Evolutionary conservation across 352 stramenopile genomes (phyloP).

Genomic region (Thraustotheca clavata): DNA sequence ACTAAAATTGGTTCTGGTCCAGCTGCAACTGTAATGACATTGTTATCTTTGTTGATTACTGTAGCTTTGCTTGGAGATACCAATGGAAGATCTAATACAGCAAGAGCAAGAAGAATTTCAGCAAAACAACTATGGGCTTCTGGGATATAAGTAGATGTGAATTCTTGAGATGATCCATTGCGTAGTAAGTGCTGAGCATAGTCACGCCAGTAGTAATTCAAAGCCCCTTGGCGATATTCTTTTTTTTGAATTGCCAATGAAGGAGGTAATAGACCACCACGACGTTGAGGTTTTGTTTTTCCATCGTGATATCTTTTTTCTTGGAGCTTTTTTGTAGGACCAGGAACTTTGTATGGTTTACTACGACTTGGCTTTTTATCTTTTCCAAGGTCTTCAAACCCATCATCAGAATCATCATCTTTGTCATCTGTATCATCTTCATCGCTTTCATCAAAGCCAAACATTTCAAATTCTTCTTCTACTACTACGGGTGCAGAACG

Average conservation of each 20-base stretch:
- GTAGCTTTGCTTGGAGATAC: background rate
- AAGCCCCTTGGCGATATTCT: background rate
- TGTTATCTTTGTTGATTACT: background rate
- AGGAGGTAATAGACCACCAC: background rate
- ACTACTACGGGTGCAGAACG: background rate
- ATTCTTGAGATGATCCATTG: constrained; percentile 16
- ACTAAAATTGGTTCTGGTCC: constrained; percentile 30
- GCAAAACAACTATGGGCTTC: constrained; percentile 36
- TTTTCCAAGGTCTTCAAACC: constrained; percentile 4
- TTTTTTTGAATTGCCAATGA: background rate
- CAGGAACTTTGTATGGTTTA: constrained; percentile 13
- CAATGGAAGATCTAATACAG: constrained; percentile 39
- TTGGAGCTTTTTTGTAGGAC: background rate
- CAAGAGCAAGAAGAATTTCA: constrained; percentile 44
- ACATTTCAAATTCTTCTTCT: background rate
- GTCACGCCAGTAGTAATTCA: constrained; percentile 53
- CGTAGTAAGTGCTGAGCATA: constrained; percentile 36
- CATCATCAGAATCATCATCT: constrained; percentile 16
- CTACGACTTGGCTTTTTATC: constrained; percentile 2
- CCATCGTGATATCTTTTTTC: constrained; percentile 13
- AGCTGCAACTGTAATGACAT: background rate
- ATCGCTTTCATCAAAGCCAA: background rate
- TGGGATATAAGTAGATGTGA: constrained; percentile 51
- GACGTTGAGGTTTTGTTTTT: background rate
- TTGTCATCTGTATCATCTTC: constrained; percentile 1